phyloP scores from a whole-genome alignment of 1,284 basidiomycete genomes.

The Golubevia pallescens region DNA sequence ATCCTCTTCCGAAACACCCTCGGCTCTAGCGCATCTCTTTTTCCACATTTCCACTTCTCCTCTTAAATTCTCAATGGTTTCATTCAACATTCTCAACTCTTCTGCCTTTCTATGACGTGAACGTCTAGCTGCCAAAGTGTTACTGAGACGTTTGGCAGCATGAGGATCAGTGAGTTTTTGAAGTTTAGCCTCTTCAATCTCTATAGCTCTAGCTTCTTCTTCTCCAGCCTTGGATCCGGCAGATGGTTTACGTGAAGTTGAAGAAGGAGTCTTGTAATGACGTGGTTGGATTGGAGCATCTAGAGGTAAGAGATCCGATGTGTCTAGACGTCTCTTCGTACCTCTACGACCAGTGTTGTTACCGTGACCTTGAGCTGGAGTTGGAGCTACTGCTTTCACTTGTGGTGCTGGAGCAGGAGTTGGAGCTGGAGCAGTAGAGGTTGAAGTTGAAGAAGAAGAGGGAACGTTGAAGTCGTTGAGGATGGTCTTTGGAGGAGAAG shows the following conservation, averaged over 20 bases:
- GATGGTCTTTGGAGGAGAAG: conserved; percentile 6
- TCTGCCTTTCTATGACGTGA: conserved; percentile 59
- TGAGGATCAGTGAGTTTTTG: conserved; percentile 45
- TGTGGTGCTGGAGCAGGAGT: conserved; percentile 2
- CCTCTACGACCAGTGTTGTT: conserved; percentile 11
- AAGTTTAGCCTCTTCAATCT: conserved; percentile 31
- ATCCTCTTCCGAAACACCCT: conserved; percentile 10
- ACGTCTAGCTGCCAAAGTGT: conserved; percentile 60
- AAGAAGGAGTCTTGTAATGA: conserved; percentile 51
- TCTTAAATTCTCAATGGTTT: conserved; percentile 44
- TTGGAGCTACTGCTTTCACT: conserved; percentile 2
- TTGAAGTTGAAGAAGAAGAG: conserved; percentile 14
- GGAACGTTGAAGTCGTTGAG: conserved; percentile 5
- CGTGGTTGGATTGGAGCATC: conserved; percentile 61
- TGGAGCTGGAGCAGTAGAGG: conserved; percentile 7
- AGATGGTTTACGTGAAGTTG: conserved; percentile 41
- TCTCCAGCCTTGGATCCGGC: conserved; percentile 12
- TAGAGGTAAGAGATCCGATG: conserved; percentile 51
- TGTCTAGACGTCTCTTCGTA: conserved; percentile 45
- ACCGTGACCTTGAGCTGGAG: neutral
- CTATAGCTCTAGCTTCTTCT: conserved; percentile 19
- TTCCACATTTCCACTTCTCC: conserved; percentile 53
- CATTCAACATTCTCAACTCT: conserved; percentile 47
- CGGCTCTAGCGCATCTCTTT: conserved; percentile 46
- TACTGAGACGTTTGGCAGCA: conserved; percentile 57